Base-by-base conservation (phyloP, 139 green algal species). In the Closterium sp. region DNA sequence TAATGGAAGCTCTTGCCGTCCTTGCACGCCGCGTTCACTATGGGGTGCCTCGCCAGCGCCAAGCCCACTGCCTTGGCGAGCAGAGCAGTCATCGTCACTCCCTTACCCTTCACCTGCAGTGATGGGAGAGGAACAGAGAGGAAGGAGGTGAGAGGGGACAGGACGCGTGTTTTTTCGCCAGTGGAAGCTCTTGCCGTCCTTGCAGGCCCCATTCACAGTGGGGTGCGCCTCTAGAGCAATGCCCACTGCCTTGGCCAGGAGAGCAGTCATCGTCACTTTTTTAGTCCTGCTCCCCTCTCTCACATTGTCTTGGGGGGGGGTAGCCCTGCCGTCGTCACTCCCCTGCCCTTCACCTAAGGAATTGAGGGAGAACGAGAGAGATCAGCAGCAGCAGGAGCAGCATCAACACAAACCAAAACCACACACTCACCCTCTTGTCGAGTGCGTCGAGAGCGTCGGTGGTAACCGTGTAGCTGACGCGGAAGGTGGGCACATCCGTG, bases 41-140 rank as follows among this genome's bases (percentile, higher is more conserved):
- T 92, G 7, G 98, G 98, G 95, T 99, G 97, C 91, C 96, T 92
- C 3, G 96, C 96, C n/a, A 99, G 96, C 2, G 98, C 98, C 66
- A 97, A 92, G 69, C 96, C 98, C 83, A 95, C 95, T 16, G 98
- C 98, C 96, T 99, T 99, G 88, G 98, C 96, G 91, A 99, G 96
- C 93, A 99, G 95, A 2, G 96, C 97, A 5, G 97, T 98, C 97
- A 99, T 99, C 85, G 98, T 99, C 76, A 99, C 98, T 89, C 98
- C 98, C 94, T 98, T 97, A 38, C 97, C 96, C 97, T 99, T 99
- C 43, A 69, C 43, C 43, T 69, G 43, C n/a, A 85, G 81, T 31
- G 30, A 31, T 19, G 6, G 4, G 76, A 85, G 5, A 16, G n/a
- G 81, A 33, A 28, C 1, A 32, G n/a, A 12, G 76, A 33, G 76